These are phyloP conservation scores for Venturia effusa DNA, from an alignment of 2,329 filamentous ascomycete species.

Conservation along the genomic window DNA sequence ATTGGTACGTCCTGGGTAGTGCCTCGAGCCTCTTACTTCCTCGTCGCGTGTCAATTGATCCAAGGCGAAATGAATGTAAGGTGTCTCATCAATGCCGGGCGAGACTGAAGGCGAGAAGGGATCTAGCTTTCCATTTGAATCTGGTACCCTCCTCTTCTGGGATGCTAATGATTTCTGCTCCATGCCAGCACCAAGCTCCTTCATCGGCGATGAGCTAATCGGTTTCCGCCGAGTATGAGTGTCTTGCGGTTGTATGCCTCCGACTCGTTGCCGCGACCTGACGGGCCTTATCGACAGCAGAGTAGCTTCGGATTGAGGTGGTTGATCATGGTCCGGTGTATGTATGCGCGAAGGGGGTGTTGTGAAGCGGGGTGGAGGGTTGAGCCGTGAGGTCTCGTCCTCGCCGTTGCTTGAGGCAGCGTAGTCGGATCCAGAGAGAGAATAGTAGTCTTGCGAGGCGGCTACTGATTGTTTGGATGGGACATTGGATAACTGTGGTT, in stretches of 20 bases:
- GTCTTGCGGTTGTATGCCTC: conserved; percentile 15
- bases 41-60: conserved; percentile 73
- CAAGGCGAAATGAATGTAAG: conserved; percentile 82
- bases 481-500: conserved; percentile 29
- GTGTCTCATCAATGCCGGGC: conserved; percentile 72
- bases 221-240: conserved; percentile 19
- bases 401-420: neutral
- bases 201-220: neutral
- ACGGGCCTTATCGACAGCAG: conserved; percentile 3
- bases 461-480: conserved; percentile 36
- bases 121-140: conserved; percentile 10
- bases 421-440: conserved; percentile 25
- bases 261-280: conserved; percentile 6
- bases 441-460: conserved; percentile 41
- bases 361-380: conserved; percentile 16
- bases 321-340: conserved; percentile 27
- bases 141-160: conserved; percentile 1
- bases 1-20: conserved; percentile 27
- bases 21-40: conserved; percentile 45
- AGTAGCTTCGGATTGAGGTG: conserved; percentile 13
- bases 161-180: conserved; percentile 6
- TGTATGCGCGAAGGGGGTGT: conserved; percentile 25
- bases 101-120: conserved; percentile 39
- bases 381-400: neutral
- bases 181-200: conserved; percentile 5